These are phyloP conservation scores for Botrytis fragariae DNA, from an alignment of 2,329 filamentous ascomycete genomes.

Conservation along the genomic window DNA sequence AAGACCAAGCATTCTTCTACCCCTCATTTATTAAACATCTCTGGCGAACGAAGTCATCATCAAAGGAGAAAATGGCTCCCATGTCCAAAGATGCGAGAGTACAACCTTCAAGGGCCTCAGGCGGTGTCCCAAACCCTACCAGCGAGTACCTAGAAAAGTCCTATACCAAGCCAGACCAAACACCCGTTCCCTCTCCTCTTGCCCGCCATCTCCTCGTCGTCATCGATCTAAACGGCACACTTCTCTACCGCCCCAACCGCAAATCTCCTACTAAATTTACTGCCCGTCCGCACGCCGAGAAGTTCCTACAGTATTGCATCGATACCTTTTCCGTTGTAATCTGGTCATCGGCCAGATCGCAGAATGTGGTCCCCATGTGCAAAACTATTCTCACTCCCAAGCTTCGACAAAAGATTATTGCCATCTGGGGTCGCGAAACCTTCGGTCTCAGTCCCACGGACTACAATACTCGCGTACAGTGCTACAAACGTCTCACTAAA, in stretches of 20 bases:
- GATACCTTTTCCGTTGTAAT: slow-evolving; percentile 76
- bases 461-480: slow-evolving; percentile 71
- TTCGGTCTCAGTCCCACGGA: slow-evolving; percentile 65
- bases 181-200: slow-evolving; percentile 43
- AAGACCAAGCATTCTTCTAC: not conserved
- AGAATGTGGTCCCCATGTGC: slow-evolving; percentile 71
- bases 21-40: not conserved
- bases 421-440: slow-evolving; percentile 74
- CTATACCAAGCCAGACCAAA: slow-evolving; percentile 43
- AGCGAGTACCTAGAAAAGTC: slow-evolving; percentile 59
- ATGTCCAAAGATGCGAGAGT: slow-evolving; percentile 24
- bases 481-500: slow-evolving; percentile 78
- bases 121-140: slow-evolving; percentile 56
- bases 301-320: slow-evolving; percentile 74
- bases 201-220: slow-evolving; percentile 73
- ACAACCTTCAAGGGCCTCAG: slow-evolving; percentile 31
- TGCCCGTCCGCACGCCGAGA: slow-evolving; percentile 62
- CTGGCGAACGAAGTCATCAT: not conserved
- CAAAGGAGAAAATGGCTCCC: slow-evolving; percentile 5
- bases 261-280: slow-evolving; percentile 53
- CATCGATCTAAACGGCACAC: slow-evolving; percentile 89
- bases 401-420: slow-evolving; percentile 57
- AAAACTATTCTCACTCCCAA: slow-evolving; percentile 57
- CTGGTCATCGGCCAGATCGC: slow-evolving; percentile 80
- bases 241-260: slow-evolving; percentile 67